These are phyloP conservation scores for Colletotrichum navitas DNA, from an alignment of 2,329 filamentous ascomycete species.

Conservation along the genomic window DNA sequence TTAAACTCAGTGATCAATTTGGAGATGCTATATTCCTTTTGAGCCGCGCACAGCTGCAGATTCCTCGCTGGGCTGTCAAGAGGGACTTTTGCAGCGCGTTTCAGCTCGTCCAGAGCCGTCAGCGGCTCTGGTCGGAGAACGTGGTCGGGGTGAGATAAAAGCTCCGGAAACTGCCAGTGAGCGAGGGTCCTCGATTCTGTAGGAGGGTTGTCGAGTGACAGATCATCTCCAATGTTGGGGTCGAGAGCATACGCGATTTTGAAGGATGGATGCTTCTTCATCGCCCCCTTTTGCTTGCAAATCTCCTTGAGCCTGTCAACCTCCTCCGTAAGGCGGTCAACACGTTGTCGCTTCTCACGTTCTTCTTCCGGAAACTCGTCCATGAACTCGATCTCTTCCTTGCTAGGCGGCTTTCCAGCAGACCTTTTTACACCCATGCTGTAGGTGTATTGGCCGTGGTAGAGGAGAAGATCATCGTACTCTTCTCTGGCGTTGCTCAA, in stretches of 20 bases:
- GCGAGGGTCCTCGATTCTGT: conserved; percentile 50
- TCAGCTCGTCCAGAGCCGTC: conserved; percentile 57
- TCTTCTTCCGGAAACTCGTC: conserved; percentile 56
- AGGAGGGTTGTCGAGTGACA: conserved; percentile 53
- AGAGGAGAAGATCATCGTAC: conserved; percentile 57
- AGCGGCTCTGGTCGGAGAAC: conserved; percentile 55
- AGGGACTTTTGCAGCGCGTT: conserved; percentile 54
- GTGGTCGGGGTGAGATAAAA: conserved; percentile 64
- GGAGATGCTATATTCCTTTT: conserved; percentile 64
- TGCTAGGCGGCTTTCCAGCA: conserved; percentile 47
- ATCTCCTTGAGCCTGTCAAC: conserved; percentile 52
- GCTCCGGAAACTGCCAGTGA: conserved; percentile 57
- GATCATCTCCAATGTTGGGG: conserved; percentile 55
- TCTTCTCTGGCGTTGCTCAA: conserved; percentile 62
- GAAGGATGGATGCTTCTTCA: conserved; percentile 58
- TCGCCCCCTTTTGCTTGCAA: conserved; percentile 57
- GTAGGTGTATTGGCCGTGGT: conserved; percentile 54
- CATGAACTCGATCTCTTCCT: conserved; percentile 60
- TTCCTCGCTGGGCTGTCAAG: conserved; percentile 51
- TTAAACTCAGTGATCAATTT: conserved; percentile 55
- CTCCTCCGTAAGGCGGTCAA: conserved; percentile 51
- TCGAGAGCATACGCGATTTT: conserved; percentile 57
- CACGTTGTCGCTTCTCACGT: conserved; percentile 49
- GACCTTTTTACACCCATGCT: conserved; percentile 51
- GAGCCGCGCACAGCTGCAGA: conserved; percentile 54